Conservation (phyloP, 1,139 yeast genomes). For the Yamadazyma jaroonii region DNA sequence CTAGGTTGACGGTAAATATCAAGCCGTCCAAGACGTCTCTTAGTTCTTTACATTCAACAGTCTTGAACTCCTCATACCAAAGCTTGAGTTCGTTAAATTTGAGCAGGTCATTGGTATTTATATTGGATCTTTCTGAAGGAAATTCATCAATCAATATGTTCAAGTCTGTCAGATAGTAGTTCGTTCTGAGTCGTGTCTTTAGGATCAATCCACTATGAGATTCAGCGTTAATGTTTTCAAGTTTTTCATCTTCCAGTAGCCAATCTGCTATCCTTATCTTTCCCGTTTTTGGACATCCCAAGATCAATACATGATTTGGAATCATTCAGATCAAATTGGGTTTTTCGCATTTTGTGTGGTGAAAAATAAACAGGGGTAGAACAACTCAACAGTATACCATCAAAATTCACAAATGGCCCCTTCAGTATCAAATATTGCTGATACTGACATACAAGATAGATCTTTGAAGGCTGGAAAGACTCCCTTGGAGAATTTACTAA, state of each 20-base stretch:
- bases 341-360: background rate
- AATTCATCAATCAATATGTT: conserved; percentile 40
- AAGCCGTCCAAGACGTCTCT: conserved; percentile 40
- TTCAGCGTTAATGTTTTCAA: conserved; percentile 9
- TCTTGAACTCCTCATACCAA: conserved; percentile 32
- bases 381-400: background rate
- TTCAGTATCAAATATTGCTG: conserved; percentile 3
- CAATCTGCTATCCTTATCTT: conserved; percentile 28
- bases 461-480: conserved; percentile 21
- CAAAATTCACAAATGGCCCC: conserved; percentile 6
- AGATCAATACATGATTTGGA: conserved; percentile 34
- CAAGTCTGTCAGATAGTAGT: conserved; percentile 29
- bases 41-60: conserved; percentile 33
- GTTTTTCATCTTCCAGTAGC: conserved; percentile 14
- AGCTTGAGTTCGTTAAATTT: conserved; percentile 16
- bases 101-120: conserved; percentile 6
- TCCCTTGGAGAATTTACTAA: conserved; percentile 38
- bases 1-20: conserved; percentile 30
- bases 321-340: conserved; percentile 14
- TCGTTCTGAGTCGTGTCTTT: conserved; percentile 26
- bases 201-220: conserved; percentile 40
- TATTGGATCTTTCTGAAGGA: conserved; percentile 18
- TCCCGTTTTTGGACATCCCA: conserved; percentile 40
- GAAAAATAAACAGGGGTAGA: conserved; percentile 1
- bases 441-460: conserved; percentile 1